Conservation (phyloP, 2,329 filamentous ascomycete species). For the Stemphylium beticola region DNA sequence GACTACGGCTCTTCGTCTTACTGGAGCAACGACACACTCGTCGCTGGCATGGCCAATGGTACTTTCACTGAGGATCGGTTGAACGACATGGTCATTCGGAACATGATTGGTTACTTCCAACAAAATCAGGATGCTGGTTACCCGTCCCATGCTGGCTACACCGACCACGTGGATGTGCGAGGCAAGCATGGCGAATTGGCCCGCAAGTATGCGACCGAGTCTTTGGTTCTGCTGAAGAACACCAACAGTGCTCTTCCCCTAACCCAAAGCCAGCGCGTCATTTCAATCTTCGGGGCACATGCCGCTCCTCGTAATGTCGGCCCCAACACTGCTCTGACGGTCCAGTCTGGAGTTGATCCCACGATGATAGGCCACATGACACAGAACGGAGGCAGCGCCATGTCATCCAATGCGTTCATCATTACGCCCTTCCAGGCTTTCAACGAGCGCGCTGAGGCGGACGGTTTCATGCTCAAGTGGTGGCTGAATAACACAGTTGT, state of each 20-base stretch:
- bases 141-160: constrained; percentile 43
- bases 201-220: constrained; percentile 21
- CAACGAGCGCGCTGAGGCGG: constrained; percentile 8
- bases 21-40: constrained; percentile 24
- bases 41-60: constrained; percentile 24
- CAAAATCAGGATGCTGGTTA: constrained; percentile 49
- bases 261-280: constrained; percentile 37
- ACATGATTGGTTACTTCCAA: constrained; percentile 55
- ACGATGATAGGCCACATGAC: constrained; percentile 20
- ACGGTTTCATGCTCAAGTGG: constrained; percentile 19
- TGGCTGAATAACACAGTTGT: constrained; percentile 19
- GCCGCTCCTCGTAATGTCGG: background rate
- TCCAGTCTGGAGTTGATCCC: constrained; percentile 12
- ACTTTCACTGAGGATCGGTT: constrained; percentile 19
- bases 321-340: constrained; percentile 15
- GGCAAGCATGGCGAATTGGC: constrained; percentile 14
- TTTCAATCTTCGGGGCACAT: background rate
- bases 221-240: constrained; percentile 53
- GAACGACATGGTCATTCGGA: constrained; percentile 40
- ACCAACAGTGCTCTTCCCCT: constrained; percentile 60
- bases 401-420: too few species aligned
- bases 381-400: constrained; percentile 9
- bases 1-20: constrained; percentile 38
- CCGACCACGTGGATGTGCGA: constrained; percentile 1
- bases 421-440: too few species aligned